phyloP scores from a whole-genome alignment of 345 rosid species.

The Syzygium aromaticum region DNA sequence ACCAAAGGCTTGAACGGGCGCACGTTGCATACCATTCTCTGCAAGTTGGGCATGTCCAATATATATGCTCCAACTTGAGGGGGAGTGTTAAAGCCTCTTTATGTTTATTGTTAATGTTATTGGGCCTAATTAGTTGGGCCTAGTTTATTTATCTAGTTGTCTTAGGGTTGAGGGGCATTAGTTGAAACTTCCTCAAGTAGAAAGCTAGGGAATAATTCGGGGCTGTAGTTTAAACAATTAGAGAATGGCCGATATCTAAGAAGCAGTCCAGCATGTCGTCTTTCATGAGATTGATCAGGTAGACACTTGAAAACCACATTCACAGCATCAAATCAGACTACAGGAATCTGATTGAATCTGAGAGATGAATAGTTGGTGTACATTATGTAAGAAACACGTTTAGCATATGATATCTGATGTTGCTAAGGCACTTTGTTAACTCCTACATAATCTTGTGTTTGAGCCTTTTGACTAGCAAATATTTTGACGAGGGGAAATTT shows the following conservation, averaged over 20 bases:
- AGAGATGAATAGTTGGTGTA: background rate
- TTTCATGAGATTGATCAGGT: background rate
- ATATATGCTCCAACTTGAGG: no score
- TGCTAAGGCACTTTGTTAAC: background rate
- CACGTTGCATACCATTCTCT: no score
- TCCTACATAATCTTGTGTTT: background rate
- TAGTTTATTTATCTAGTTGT: no score
- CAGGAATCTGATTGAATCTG: background rate
- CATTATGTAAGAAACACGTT: background rate
- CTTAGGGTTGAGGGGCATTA: no score
- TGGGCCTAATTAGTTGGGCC: no score
- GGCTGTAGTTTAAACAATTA: background rate
- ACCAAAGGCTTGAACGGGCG: no score
- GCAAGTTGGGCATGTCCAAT: no score
- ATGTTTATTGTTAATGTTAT: no score
- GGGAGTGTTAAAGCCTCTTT: no score
- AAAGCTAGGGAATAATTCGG: background rate
- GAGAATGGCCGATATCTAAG: background rate
- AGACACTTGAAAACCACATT: background rate
- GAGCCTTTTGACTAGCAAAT: background rate
- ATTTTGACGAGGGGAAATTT: background rate
- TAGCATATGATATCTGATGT: background rate
- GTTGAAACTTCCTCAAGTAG: background rate
- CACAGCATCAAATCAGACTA: background rate
- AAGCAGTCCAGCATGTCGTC: background rate